Conservation (phyloP, 306 rosid species). For the Pyrus communis region DNA sequence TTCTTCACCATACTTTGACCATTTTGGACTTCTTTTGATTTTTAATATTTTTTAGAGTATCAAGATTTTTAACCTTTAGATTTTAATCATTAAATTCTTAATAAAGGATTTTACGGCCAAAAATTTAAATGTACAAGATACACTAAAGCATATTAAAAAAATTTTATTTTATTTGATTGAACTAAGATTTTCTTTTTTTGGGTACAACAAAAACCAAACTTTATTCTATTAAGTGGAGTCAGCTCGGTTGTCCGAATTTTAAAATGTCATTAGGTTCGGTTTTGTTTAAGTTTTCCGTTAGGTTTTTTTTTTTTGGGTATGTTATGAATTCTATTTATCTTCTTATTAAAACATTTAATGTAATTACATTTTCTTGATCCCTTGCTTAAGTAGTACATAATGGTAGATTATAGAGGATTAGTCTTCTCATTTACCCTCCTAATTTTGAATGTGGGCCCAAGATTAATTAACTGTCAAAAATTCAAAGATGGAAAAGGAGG, state of each 20-base stretch:
- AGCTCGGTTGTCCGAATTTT: rapidly evolving
- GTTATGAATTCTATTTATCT: too few species aligned
- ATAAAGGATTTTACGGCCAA: not conserved
- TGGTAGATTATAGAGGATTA: too few species aligned
- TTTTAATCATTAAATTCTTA: not conserved
- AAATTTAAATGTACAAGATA: too few species aligned
- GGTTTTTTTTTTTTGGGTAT: too few species aligned
- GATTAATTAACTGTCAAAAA: not conserved
- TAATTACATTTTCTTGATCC: not conserved
- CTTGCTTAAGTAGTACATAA: not conserved
- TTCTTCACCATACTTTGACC: not conserved
- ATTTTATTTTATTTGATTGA: too few species aligned
- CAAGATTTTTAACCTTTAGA: too few species aligned
- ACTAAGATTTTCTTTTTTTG: too few species aligned
- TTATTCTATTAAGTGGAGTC: too few species aligned
- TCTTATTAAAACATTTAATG: not conserved
- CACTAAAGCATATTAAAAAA: too few species aligned
- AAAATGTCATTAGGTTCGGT: too few species aligned
- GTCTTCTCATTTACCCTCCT: not conserved
- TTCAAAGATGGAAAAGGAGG: not conserved
- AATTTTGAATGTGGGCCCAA: not conserved
- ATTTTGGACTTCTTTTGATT: not conserved
- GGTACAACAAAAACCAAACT: too few species aligned
- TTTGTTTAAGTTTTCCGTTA: too few species aligned
- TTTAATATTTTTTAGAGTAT: not conserved